These are phyloP conservation scores for Elymus sibiricus DNA, from an alignment of 176 grass and related monocot species.

Conservation along the genomic window DNA sequence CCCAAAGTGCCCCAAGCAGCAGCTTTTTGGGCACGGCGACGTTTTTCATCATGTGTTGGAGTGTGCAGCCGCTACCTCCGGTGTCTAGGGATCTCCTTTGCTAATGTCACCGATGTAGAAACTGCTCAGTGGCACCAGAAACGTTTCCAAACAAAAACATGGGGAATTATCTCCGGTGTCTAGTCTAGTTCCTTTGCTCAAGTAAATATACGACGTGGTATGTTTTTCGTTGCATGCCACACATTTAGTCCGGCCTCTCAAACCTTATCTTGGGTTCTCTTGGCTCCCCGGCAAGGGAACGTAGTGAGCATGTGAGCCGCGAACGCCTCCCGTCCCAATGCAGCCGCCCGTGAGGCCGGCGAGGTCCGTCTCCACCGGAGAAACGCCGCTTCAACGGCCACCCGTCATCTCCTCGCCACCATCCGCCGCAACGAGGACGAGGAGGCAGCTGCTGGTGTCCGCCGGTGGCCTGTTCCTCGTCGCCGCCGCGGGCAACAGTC, in stretches of 20 bases:
- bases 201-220: too few relatives aligned
- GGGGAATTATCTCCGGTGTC: too few relatives aligned
- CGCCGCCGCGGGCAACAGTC: background rate
- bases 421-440: background rate
- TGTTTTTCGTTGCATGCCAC: background rate
- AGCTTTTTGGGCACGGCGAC: too few relatives aligned
- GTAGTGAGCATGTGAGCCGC: slow-evolving; percentile 22
- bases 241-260: background rate
- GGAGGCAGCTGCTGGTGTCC: slow-evolving; percentile 40
- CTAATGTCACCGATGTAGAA: too few relatives aligned
- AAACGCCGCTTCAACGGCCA: background rate
- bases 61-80: too few relatives aligned
- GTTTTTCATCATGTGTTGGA: too few relatives aligned
- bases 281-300: background rate
- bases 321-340: background rate
- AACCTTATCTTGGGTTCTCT: slow-evolving; percentile 22
- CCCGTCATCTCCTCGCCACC: background rate
- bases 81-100: too few relatives aligned
- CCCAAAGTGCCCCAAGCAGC: too few relatives aligned
- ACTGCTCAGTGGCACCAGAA: too few relatives aligned
- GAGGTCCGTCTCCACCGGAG: background rate
- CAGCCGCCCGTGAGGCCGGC: background rate
- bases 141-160: too few relatives aligned
- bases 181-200: too few relatives aligned
- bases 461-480: slow-evolving; percentile 33